Conservation (phyloP, 768 basidiomycete genomes). For the Hericium coralloides region DNA sequence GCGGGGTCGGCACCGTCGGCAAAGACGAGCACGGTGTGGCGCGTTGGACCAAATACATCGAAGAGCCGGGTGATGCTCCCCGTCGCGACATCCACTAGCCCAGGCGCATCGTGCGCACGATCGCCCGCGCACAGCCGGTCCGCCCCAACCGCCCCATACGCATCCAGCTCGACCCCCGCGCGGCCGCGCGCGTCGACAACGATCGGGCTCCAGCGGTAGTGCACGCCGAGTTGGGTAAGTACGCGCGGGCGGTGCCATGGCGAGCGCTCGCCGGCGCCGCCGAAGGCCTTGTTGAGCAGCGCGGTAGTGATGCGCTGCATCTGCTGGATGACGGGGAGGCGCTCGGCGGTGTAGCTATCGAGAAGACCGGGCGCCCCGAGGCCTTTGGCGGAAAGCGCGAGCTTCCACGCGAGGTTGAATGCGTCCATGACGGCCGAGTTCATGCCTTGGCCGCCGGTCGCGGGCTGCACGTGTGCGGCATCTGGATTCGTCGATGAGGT, state of each 20-base stretch:
- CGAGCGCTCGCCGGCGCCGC: background rate
- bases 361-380: constrained; percentile 6
- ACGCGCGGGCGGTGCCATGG: background rate
- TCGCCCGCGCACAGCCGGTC: constrained; percentile 7
- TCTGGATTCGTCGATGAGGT: background rate
- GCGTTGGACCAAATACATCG: constrained; percentile 8
- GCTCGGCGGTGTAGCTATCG: constrained; percentile 11
- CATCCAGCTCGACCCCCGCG: background rate
- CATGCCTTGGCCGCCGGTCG: constrained; percentile 2
- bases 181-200: constrained; percentile 4
- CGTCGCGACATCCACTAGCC: background rate
- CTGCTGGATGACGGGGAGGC: constrained; percentile 11
- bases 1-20: background rate
- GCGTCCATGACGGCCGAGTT: background rate
- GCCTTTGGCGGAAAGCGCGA: constrained; percentile 9
- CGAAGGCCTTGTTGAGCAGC: background rate
- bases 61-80: background rate
- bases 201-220: constrained; percentile 13
- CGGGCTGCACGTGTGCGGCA: constrained; percentile 2
- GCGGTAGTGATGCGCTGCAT: constrained; percentile 8
- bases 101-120: constrained; percentile 12
- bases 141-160: background rate
- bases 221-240: constrained; percentile 6
- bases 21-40: constrained; percentile 10
- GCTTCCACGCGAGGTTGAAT: constrained; percentile 12